These are phyloP conservation scores for Mycena metata DNA, from an alignment of 768 basidiomycete genomes.

Conservation along the genomic window DNA sequence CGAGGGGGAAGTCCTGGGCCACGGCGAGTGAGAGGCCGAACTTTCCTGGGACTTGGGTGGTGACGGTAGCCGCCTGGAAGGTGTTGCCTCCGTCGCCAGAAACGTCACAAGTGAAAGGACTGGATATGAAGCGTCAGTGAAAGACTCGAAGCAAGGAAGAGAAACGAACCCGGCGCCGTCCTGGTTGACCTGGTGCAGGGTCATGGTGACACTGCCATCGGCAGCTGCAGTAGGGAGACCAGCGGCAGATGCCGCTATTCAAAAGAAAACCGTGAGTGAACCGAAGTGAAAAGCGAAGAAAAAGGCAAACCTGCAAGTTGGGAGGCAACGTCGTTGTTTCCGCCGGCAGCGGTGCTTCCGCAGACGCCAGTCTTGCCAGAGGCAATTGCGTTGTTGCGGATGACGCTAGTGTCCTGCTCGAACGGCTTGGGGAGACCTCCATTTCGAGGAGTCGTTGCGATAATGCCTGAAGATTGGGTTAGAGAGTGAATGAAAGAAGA, in stretches of 20 bases:
- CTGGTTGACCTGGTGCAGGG: constrained; percentile 38
- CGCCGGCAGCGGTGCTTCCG: constrained; percentile 29
- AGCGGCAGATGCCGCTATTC: constrained; percentile 32
- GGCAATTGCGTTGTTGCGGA: constrained; percentile 30
- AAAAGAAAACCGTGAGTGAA: background rate
- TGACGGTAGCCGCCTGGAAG: constrained; percentile 35
- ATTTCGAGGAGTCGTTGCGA: constrained; percentile 31
- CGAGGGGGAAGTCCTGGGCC: constrained; percentile 32
- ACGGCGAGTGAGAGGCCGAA: constrained; percentile 23
- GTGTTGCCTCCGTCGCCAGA: constrained; percentile 35
- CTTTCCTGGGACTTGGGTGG: constrained; percentile 28
- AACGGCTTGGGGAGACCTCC: constrained; percentile 29
- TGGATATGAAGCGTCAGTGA: background rate
- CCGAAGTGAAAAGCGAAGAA: background rate
- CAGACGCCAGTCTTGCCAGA: constrained; percentile 35
- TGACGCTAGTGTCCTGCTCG: constrained; percentile 37
- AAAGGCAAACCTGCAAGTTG: constrained; percentile 32
- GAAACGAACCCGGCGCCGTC: constrained; percentile 35
- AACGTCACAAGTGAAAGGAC: constrained; percentile 35
- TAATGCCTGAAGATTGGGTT: constrained; percentile 19
- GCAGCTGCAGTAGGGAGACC: constrained; percentile 34
- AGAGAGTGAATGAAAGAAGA: background rate
- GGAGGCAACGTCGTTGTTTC: constrained; percentile 37
- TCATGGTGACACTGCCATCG: constrained; percentile 36
- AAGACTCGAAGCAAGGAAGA: background rate